Percentiles rank a stretch among this genome's conserved stretches.
Evolutionary conservation across 768 basidiomycete species (phyloP).

Genomic region (Boletus sensibilis): DNA sequence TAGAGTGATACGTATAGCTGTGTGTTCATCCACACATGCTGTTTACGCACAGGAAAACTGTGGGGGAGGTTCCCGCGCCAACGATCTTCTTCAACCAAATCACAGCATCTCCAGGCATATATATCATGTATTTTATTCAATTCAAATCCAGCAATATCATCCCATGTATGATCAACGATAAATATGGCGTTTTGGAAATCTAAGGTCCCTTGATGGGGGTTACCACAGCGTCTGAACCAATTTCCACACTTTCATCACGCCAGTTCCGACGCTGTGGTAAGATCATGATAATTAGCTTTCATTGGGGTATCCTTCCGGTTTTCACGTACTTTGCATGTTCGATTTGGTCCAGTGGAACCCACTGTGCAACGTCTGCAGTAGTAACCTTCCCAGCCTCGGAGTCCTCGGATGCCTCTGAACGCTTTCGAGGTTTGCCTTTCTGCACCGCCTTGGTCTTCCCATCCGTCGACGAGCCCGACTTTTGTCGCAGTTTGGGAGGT

Average conservation of each 20-base stretch:
- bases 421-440: slow-evolving; percentile 16
- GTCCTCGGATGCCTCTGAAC: slow-evolving; percentile 8
- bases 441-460: slow-evolving; percentile 5
- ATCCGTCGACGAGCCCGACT: slow-evolving; percentile 3
- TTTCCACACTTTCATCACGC: slow-evolving; percentile 74
- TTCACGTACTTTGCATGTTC: slow-evolving; percentile 57
- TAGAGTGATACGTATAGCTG: neutral
- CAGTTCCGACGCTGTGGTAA: slow-evolving; percentile 62
- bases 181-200: neutral
- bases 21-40: slow-evolving; percentile 20
- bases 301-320: neutral
- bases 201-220: neutral
- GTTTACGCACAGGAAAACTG: neutral
- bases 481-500: slow-evolving; percentile 37
- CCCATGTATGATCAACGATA: neutral
- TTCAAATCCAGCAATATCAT: neutral
- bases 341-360: slow-evolving; percentile 58
- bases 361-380: slow-evolving; percentile 35
- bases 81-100: neutral
- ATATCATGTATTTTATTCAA: slow-evolving; percentile 1
- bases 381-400: slow-evolving; percentile 8
- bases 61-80: neutral
- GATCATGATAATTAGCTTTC: neutral
- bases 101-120: neutral
- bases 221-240: slow-evolving; percentile 39